These are phyloP conservation scores for Dioscorea alata DNA, from an alignment of 106 monocot genomes.

Conservation along the genomic window DNA sequence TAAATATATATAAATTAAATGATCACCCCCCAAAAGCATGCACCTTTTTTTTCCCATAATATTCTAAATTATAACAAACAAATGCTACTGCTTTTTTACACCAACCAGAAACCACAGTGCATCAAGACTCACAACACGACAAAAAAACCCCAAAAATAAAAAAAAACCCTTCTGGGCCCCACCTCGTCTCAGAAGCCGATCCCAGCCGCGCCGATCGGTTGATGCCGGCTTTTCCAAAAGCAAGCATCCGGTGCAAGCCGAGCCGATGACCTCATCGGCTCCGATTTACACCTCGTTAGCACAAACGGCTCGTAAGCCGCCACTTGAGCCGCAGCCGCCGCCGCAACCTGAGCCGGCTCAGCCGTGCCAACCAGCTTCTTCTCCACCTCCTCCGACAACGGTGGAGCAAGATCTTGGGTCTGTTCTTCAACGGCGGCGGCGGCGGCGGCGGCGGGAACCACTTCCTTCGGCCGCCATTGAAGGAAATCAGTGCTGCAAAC, in stretches of 20 bases:
- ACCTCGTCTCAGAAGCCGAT: conserved; percentile 67
- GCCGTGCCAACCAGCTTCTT: conserved; percentile 2
- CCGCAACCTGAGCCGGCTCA: conserved; percentile 1
- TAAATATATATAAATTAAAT: too few species aligned
- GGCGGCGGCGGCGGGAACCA: too few species aligned
- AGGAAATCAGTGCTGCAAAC: conserved; percentile 82
- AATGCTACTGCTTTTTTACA: background rate
- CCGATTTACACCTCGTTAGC: conserved; percentile 92
- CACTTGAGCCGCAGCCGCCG: background rate
- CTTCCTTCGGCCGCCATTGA: conserved; percentile 36
- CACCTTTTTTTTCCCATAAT: too few species aligned
- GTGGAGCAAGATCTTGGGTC: background rate
- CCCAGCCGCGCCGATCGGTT: conserved; percentile 72
- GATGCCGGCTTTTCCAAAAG: conserved; percentile 94
- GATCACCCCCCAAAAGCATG: too few species aligned
- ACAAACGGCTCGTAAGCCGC: conserved; percentile 57
- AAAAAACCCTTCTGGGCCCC: background rate
- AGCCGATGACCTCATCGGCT: conserved; percentile 82
- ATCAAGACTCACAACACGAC: background rate
- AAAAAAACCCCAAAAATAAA: background rate
- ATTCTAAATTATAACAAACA: background rate
- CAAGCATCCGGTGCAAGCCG: conserved; percentile 71
- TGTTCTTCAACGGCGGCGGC: too few species aligned
- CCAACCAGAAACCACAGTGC: background rate
- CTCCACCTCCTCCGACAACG: conserved; percentile 6